Conservation (phyloP, 2,329 filamentous ascomycete genomes). For the Aspergillus sp. region DNA sequence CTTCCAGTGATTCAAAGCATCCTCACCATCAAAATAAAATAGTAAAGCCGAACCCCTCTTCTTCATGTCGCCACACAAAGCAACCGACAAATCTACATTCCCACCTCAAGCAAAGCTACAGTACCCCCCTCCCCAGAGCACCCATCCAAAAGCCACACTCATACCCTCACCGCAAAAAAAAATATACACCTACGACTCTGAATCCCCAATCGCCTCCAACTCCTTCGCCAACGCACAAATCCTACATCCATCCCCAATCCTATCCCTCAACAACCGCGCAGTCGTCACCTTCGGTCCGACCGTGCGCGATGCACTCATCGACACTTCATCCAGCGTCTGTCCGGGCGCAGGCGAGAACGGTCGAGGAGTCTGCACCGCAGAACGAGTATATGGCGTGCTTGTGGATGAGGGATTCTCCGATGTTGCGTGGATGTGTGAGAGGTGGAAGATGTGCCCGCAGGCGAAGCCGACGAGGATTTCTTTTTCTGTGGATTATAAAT, state of each 20-base stretch:
- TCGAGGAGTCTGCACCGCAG: constrained; percentile 25
- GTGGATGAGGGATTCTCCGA: constrained; percentile 28
- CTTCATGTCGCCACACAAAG: not conserved
- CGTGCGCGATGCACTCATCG: constrained; percentile 49
- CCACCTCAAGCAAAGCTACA: not conserved
- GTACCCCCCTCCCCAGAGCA: not conserved
- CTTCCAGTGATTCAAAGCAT: not conserved
- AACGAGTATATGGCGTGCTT: constrained; percentile 21
- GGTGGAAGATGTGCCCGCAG: constrained; percentile 69
- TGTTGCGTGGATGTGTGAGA: constrained; percentile 57
- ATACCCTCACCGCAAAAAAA: too few relatives aligned
- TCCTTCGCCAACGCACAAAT: constrained; percentile 41
- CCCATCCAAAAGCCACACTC: not conserved
- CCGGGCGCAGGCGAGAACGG: constrained; percentile 21
- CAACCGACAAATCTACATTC: not conserved
- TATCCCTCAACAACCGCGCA: constrained; percentile 73
- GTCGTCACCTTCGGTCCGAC: constrained; percentile 87
- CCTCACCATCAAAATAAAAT: not conserved
- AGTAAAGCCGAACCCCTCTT: not conserved
- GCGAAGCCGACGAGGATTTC: constrained; percentile 66
- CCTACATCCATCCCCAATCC: constrained; percentile 53
- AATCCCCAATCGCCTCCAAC: constrained; percentile 34
- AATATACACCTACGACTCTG: constrained; percentile 2
- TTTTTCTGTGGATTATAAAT: constrained; percentile 41
- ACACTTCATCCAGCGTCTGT: constrained; percentile 27